Conservation (phyloP, 1,284 basidiomycete genomes). For the Tilletia horrida region DNA sequence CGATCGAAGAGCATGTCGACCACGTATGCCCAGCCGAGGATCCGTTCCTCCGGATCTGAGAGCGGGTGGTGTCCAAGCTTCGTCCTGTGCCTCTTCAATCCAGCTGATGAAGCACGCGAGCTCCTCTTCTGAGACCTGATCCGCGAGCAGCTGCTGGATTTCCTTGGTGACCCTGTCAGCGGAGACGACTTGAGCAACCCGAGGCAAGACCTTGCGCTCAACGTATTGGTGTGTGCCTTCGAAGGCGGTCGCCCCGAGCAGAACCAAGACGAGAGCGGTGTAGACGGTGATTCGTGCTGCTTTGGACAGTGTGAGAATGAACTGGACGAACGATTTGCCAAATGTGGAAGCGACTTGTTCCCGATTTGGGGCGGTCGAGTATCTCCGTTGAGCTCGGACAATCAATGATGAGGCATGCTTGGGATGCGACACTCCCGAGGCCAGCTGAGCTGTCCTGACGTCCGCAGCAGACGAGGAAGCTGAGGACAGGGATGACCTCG, state of each 20-base stretch:
- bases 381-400: conserved; percentile 1
- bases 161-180: conserved; percentile 21
- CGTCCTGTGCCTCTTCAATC: conserved; percentile 9
- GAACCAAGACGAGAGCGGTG: conserved; percentile 34
- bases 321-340: conserved; percentile 43
- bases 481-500: too few species aligned
- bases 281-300: conserved; percentile 49
- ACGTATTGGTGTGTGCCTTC: conserved; percentile 51
- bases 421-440: too few species aligned
- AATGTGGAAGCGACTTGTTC: conserved; percentile 39
- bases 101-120: conserved; percentile 13
- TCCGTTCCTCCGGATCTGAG: conserved; percentile 34
- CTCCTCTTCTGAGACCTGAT: conserved; percentile 13
- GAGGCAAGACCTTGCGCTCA: conserved; percentile 43
- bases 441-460: too few species aligned
- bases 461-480: too few species aligned
- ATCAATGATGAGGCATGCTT: too few species aligned
- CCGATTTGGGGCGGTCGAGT: conserved; percentile 36
- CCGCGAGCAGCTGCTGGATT: not conserved
- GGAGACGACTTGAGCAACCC: conserved; percentile 20
- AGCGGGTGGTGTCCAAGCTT: conserved; percentile 7
- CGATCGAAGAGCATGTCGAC: conserved; percentile 43
- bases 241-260: conserved; percentile 34
- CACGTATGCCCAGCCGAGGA: conserved; percentile 41
- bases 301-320: conserved; percentile 42